Base-by-base conservation (phyloP, 176 grass and related monocot genomes). In the Eleusine coracana region DNA sequence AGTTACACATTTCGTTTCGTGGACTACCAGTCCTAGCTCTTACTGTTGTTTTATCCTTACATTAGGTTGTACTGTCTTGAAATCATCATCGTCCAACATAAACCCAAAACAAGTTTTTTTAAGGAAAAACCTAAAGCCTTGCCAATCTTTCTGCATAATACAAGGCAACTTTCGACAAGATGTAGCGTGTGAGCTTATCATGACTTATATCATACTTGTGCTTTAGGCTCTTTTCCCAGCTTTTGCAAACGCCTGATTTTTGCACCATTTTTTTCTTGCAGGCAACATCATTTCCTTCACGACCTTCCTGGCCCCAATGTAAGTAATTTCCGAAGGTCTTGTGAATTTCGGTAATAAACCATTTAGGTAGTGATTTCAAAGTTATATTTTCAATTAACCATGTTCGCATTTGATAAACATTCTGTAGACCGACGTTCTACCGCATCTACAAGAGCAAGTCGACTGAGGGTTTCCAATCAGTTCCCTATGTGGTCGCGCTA, bases 261-360 rank as follows among this genome's bases (percentile, higher is more conserved):
- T 2, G 7, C 21, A 71, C 71, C 58, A 42, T 76, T 79, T 36
- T 68, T 61, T 64, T 2, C 28, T 42, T 51, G 65, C 86, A 97
- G 94, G 94, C 50, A 97, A 97, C 78, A 49, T 97, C 84, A 91
- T 97, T 78, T 97, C 94, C 75, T 97, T 97, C 68, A 73, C 87
- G 64, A 92, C 89, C 62, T 91, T 83, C 63, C 74, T 97, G 58
- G 91, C 94, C 73, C 94, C 94, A 17, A 71, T 93, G 94, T 97
- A 86, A 91, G 88, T 38, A 56, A 64, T 50, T 73, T 13, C 1
- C 18, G 10, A 67, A 25, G 52, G 3, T 51, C 18, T 16, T n/a
- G 66, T 52, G 0, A 4, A 41, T 3, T 66, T 34, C 41, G 2
- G 20, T n/a, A 3, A 3, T 10, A 62, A 48, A 49, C 2, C 48